Conservation (phyloP, 139 green algal species). For the Asterochloris erici region DNA sequence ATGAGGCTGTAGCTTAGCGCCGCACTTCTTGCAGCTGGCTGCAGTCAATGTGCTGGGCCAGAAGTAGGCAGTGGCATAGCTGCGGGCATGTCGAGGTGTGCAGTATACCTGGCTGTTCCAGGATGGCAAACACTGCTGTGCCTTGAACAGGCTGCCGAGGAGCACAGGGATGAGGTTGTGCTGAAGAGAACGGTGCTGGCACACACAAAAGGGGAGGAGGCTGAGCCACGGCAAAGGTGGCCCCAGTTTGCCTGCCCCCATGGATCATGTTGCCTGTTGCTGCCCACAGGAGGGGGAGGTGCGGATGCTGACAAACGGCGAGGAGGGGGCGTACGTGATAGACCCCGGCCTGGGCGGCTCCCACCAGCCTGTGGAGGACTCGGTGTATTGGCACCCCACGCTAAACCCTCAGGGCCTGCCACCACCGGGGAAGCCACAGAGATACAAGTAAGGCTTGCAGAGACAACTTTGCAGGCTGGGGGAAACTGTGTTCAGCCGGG, state of each 20-base stretch:
- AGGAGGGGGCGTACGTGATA: not conserved
- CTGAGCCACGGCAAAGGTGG: not conserved
- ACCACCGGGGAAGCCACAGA: conserved; percentile 51
- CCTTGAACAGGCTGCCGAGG: not conserved
- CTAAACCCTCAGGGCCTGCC: conserved; percentile 62
- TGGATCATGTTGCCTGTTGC: not conserved
- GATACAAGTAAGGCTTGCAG: conserved; percentile 24
- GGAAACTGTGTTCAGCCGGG: too few relatives aligned
- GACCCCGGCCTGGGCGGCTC: conserved; percentile 26
- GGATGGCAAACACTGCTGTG: not conserved
- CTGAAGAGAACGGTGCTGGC: too few relatives aligned
- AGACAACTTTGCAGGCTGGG: too few relatives aligned
- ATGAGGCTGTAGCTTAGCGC: too few relatives aligned
- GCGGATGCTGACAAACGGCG: not conserved
- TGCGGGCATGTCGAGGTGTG: too few relatives aligned
- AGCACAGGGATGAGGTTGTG: too few relatives aligned
- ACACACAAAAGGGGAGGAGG: not conserved
- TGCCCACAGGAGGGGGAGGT: conserved; percentile 32
- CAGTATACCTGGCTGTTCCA: too few relatives aligned
- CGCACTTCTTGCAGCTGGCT: too few relatives aligned
- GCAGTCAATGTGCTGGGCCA: too few relatives aligned
- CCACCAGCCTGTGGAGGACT: conserved; percentile 41
- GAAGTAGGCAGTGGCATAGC: too few relatives aligned
- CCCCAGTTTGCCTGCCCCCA: too few relatives aligned
- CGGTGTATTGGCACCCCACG: conserved; percentile 69